Evolutionary conservation across 73 alveolate genomes (phyloP).

Genomic region (Stentor roeselii): DNA sequence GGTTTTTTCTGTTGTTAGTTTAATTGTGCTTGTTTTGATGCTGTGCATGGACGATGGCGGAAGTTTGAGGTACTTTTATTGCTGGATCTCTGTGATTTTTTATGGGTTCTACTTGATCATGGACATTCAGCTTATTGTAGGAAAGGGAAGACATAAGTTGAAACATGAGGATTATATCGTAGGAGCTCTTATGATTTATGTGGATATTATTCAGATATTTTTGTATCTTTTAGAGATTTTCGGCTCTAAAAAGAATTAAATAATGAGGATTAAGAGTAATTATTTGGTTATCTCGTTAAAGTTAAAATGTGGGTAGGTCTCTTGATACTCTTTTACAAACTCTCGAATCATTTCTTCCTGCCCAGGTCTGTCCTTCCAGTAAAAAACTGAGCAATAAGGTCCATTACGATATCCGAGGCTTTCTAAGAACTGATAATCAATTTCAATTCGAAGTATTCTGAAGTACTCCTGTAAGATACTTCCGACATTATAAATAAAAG

Average conservation of each 20-base stretch:
- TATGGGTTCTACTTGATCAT: slow-evolving; percentile 65
- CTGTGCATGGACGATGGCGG: slow-evolving; percentile 26
- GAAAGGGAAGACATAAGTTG: slow-evolving; percentile 51
- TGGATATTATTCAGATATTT: slow-evolving; percentile 62
- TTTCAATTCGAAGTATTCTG: no score
- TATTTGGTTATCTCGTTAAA: no score
- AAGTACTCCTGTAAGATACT: no score
- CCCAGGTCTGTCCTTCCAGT: no score
- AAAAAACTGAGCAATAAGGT: no score
- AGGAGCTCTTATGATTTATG: slow-evolving; percentile 67
- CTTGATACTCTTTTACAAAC: no score
- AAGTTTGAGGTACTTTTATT: slow-evolving; percentile 35
- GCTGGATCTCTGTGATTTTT: slow-evolving; percentile 37
- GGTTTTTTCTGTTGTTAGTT: background rate
- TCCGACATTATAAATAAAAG: no score
- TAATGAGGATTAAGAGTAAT: no score
- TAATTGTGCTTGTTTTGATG: slow-evolving; percentile 13
- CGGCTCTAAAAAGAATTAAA: background rate
- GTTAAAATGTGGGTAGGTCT: no score
- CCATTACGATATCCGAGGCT: no score
- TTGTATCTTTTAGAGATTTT: slow-evolving; percentile 33
- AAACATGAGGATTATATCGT: slow-evolving; percentile 66
- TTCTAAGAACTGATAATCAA: no score
- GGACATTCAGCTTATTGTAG: slow-evolving; percentile 63
- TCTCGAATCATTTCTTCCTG: no score